A percentile compares a stretch with the other conserved stretches of the same genome.
Evolutionary conservation across 140 eudicot genomes (phyloP).

Genomic region (Anethum foeniculum): DNA sequence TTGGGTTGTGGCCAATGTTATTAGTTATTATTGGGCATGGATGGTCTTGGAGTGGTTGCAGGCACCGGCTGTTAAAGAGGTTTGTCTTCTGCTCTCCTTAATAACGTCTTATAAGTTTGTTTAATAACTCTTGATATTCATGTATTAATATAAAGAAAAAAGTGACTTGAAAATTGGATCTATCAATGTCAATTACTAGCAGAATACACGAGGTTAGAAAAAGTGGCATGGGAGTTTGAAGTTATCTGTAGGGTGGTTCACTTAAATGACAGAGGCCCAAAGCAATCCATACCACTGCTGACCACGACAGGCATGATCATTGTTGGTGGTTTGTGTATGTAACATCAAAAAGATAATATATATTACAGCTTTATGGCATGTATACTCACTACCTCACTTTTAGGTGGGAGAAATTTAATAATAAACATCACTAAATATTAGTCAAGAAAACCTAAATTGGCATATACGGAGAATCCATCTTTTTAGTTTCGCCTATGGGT

Average conservation of each 20-base stretch:
- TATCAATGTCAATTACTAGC: not conserved
- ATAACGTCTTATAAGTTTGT: not conserved
- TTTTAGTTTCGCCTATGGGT: not conserved
- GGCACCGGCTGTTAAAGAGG: constrained; percentile 68
- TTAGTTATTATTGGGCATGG: constrained; percentile 56
- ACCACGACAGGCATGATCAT: not conserved
- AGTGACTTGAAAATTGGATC: not conserved
- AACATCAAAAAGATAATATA: not conserved
- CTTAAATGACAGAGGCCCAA: not conserved
- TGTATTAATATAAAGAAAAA: not conserved
- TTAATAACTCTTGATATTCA: not conserved
- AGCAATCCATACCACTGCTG: not conserved
- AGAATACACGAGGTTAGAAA: not conserved
- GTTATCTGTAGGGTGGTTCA: not conserved
- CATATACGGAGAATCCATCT: not conserved
- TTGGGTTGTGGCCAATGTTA: constrained; percentile 51
- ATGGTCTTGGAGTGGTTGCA: constrained; percentile 72
- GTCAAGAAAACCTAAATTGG: not conserved
- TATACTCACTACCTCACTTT: not conserved
- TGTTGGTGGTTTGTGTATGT: not conserved
- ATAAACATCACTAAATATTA: not conserved
- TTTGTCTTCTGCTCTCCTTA: constrained; percentile 30
- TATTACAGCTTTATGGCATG: not conserved
- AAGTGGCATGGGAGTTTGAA: not conserved
- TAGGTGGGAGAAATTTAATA: not conserved